Conservation (phyloP, 148 eudicot species). For the Persicaria maculosa region DNA sequence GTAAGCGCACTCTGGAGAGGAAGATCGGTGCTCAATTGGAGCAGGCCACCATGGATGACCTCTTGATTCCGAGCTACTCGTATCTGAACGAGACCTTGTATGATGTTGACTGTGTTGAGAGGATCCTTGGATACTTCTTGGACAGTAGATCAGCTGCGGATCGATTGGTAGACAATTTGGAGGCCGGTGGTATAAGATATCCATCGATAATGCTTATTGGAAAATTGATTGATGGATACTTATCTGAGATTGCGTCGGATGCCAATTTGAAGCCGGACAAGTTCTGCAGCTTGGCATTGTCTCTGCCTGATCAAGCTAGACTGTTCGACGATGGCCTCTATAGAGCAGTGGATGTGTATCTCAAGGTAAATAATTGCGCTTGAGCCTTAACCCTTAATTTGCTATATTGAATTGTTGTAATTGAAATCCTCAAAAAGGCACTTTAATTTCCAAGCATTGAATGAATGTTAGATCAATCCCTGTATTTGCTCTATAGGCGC, state of each 20-base stretch:
- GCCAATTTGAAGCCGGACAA: conserved; percentile 65
- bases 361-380: too few species aligned
- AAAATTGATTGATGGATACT: conserved; percentile 73
- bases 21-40: conserved; percentile 79
- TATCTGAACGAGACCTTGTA: conserved; percentile 81
- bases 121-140: conserved; percentile 26
- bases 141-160: too few species aligned
- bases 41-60: conserved; percentile 71
- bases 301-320: conserved; percentile 67
- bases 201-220: conserved; percentile 46
- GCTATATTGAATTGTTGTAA: too few species aligned
- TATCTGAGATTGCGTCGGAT: conserved; percentile 89
- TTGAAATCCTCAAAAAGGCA: too few species aligned
- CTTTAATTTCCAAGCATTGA: too few species aligned
- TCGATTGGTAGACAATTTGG: too few species aligned
- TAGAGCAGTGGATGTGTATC: too few species aligned
- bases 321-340: too few species aligned
- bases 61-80: conserved; percentile 86
- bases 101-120: conserved; percentile 79
- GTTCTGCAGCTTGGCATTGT: conserved; percentile 48
- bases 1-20: conserved; percentile 46
- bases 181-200: too few species aligned
- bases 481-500: too few species aligned
- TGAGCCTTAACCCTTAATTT: too few species aligned
- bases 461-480: too few species aligned